phyloP scores from a whole-genome alignment of 345 rosid species.

The Toxicodendron radicans region DNA sequence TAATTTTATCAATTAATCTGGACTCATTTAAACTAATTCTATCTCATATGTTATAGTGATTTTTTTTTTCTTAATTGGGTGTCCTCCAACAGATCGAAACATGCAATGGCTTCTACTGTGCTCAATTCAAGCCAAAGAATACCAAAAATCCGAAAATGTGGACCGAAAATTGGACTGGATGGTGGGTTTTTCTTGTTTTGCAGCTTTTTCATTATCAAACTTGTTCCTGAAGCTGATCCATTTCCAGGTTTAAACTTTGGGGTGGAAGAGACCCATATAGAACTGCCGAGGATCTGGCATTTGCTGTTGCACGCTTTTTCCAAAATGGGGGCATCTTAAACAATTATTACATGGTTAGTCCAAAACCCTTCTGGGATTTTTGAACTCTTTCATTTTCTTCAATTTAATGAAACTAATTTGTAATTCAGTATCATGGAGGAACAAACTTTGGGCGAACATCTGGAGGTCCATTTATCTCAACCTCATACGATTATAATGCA shows the following conservation, averaged over 20 bases:
- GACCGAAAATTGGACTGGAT: no score
- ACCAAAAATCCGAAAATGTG: conserved; percentile 40
- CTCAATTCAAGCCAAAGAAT: conserved; percentile 31
- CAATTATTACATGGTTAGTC: conserved; percentile 46
- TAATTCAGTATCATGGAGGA: no score
- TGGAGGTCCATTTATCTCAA: no score
- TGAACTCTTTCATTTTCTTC: not conserved
- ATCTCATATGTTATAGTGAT: no score
- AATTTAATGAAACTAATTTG: not conserved
- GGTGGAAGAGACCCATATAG: conserved; percentile 36
- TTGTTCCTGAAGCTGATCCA: no score
- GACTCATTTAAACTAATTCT: not conserved
- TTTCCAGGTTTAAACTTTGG: conserved; percentile 38
- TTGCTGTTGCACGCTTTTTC: conserved; percentile 40
- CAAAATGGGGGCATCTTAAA: conserved; percentile 38
- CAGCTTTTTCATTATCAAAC: not conserved
- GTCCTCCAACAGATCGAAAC: conserved; percentile 31
- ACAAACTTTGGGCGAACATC: no score
- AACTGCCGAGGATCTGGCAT: conserved; percentile 49
- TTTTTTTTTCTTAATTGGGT: no score
- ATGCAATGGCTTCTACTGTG: conserved; percentile 45
- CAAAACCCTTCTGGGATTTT: not conserved
- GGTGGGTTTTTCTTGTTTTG: conserved; percentile 23
- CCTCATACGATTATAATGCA: no score
- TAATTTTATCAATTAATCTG: not conserved